A percentile compares a stretch with the other conserved stretches of the same genome.
These are phyloP conservation scores for Phytophthora fragariaefolia DNA, from an alignment of 352 stramenopile species.

Conservation along the genomic window DNA sequence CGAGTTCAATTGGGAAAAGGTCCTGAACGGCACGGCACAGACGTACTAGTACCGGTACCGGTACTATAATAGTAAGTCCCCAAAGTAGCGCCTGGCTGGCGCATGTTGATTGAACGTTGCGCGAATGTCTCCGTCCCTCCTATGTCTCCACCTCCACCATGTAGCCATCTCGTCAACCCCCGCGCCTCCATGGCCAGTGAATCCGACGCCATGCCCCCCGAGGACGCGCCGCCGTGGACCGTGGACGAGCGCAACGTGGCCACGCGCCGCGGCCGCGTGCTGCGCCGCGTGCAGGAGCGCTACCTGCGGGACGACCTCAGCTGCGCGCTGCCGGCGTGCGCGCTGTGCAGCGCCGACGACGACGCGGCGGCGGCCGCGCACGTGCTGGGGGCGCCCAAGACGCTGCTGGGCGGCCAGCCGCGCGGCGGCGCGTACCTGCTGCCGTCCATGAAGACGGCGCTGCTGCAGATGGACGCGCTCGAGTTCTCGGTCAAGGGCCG, in stretches of 20 bases:
- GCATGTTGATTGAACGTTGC: no score
- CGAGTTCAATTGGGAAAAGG: background rate
- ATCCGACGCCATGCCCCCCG: no score
- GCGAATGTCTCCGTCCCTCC: no score
- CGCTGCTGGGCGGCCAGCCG: slow-evolving; percentile 60
- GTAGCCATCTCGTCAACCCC: no score
- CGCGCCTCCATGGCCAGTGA: no score
- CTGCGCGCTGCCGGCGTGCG: slow-evolving; percentile 69
- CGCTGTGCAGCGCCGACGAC: slow-evolving; percentile 62
- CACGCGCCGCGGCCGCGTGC: slow-evolving; percentile 80
- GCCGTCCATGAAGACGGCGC: slow-evolving; percentile 89
- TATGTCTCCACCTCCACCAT: no score
- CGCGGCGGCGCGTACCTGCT: slow-evolving; percentile 76
- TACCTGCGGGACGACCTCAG: slow-evolving; percentile 91
- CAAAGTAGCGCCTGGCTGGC: no score
- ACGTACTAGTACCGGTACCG: no score
- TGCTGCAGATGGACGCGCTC: slow-evolving; percentile 92
- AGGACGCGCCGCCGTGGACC: slow-evolving; percentile 75
- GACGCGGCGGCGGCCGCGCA: slow-evolving; percentile 64
- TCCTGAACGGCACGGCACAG: background rate
- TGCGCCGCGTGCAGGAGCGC: slow-evolving; percentile 84
- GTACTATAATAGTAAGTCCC: no score
- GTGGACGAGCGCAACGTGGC: slow-evolving; percentile 82
- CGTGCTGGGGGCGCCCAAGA: slow-evolving; percentile 64
- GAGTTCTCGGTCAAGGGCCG: slow-evolving; percentile 83